Base-by-base conservation (phyloP, 192 early-diverging fungal genomes). In the Funneliformis mosseae region DNA sequence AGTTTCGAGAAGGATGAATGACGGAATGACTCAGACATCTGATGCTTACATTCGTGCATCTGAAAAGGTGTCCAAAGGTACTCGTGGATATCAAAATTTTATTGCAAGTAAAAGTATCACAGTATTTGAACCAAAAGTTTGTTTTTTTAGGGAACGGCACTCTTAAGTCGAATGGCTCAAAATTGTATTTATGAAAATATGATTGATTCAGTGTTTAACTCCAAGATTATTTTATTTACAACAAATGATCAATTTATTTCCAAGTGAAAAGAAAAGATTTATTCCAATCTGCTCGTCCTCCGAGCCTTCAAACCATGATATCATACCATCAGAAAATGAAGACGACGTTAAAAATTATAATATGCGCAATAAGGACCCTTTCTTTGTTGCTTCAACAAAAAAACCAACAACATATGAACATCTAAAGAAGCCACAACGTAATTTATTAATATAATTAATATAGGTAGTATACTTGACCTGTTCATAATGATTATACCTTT, bases 1-100 rank as follows among this genome's bases (percentile, higher is more conserved):
- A 67, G 64, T 67, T 33, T 25, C 64, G 10, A 67, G 25, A 25
- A 67, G 64, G 21, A 67, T 67, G 64, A 25, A 28, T 33, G 64
- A 67, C 5, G 64, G 27, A 38, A 67, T 67, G 25, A 67, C 64
- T 67, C 64, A 67, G 64, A 67, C 64, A 10, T 67, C 64, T 5
- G 33, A 33, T 11, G 27, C 25, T 33, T 67, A 67, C 27, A 21
- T 67, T 67, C 23, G 27, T 33, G 21, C 12, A 18, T 25, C 64
- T 33, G 33, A 67, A 67, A 25, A 25, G 23, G 21, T 38, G 23
- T 10, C 33, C 33, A 67, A 67, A 38, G 64, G 64, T 11, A 33
- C 64, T 33, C 23, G 25, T 33, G 64, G 64, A 38, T 67, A 67
- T 27, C 23, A 67, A 67, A 67, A 67, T 5, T 33, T 67, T 6